Percentiles rank a stretch among this genome's conserved stretches.
phyloP scores from a whole-genome alignment of 2,329 filamentous ascomycete species.

The Scedosporium apiospermum region DNA sequence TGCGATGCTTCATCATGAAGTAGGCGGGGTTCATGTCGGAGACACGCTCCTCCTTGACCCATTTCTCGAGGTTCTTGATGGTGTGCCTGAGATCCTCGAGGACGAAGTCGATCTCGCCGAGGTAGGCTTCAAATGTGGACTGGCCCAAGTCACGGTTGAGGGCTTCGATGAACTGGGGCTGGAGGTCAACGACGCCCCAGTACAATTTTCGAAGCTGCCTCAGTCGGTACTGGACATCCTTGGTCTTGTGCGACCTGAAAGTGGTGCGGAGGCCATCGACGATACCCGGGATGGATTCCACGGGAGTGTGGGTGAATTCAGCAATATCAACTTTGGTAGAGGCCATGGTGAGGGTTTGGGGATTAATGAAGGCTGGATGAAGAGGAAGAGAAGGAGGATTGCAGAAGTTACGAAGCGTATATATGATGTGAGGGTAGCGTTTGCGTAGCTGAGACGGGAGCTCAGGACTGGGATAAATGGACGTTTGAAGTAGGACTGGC shows the following conservation, averaged over 20 bases:
- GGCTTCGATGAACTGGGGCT: slow-evolving; percentile 63
- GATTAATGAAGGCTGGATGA: background rate
- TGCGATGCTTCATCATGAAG: slow-evolving; percentile 60
- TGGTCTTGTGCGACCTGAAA: slow-evolving; percentile 75
- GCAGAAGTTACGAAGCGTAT: no score
- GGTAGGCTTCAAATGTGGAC: slow-evolving; percentile 60
- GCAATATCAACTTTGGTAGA: slow-evolving; percentile 28
- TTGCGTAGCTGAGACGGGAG: no score
- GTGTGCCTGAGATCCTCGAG: slow-evolving; percentile 74
- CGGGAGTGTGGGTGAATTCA: slow-evolving; percentile 8
- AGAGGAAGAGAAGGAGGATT: no score
- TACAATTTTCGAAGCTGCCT: slow-evolving; percentile 88
- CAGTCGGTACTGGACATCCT: slow-evolving; percentile 70
- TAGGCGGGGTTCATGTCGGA: slow-evolving; percentile 53
- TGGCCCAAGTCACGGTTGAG: slow-evolving; percentile 72
- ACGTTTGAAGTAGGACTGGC: no score
- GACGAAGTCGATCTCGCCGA: slow-evolving; percentile 69
- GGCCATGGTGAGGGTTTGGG: slow-evolving; percentile 23
- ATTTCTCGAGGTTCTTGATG: slow-evolving; percentile 68
- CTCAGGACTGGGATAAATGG: no score
- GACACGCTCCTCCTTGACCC: slow-evolving; percentile 72
- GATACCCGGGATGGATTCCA: slow-evolving; percentile 42
- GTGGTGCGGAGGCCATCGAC: slow-evolving; percentile 53
- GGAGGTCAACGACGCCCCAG: slow-evolving; percentile 80
- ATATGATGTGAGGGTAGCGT: no score